Base-by-base conservation (phyloP, 2,329 filamentous ascomycete genomes). In the Scytalidium lignicola region DNA sequence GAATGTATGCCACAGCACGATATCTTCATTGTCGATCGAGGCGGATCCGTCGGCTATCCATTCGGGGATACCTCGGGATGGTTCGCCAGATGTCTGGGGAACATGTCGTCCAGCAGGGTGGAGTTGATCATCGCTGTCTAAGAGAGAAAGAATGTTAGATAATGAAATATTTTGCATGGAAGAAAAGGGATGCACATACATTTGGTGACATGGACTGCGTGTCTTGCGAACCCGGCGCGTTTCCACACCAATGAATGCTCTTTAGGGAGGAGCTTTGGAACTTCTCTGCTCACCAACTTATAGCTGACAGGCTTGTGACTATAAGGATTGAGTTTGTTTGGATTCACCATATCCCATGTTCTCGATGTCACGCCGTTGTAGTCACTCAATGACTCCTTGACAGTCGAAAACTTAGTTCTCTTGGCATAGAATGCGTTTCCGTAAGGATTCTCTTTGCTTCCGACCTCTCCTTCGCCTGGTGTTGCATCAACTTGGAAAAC, bases 1-100 rank as follows among this genome's bases (percentile, higher is more conserved):
- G 62, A 96, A 96, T 0, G 90, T 95, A 70, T 96, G 90, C 90
- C 90, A 96, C 15, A 96, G 78, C 1, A 96, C 90, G 23, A 96
- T 72, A 64, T 96, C 88, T 1, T 83, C 88, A 72, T 96, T 86
- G 48, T 86, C 87, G 57, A 95, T 83, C 21, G 73, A 78, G 50
- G 79, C 81, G 42, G 71, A 71, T 12, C 86, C 83, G 52, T 90
- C 80, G 20, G 81, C 82, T 57, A 75, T 51, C 53, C 62, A 74
- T 67, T 65, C 70, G 43, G 50, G 68, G 51, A 64, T 70, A 52
- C 59, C 75, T 67, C 19, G 66, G 69, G 48, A 74, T 64, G 48
- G 76, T 71, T 55, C 75, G 65, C 29, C 62, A 0, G 62, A 65
- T 4, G 78, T 83, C 61, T 84, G 80, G 56, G 79, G 80, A 0